Conservation (phyloP, 371 early-diverging fungal species). For the Syncephalastrum monosporum region DNA sequence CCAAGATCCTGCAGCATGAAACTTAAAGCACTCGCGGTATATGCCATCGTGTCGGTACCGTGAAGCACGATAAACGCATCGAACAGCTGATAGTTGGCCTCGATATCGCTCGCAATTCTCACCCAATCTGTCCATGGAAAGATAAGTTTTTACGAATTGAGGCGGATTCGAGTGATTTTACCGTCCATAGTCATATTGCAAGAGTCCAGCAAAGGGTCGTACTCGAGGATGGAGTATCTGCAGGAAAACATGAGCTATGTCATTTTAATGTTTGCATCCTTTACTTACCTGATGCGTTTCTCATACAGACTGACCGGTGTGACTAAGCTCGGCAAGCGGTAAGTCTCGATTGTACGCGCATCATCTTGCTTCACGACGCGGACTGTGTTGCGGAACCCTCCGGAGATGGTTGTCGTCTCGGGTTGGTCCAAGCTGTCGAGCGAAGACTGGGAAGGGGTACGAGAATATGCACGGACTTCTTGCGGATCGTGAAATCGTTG, state of each 20-base stretch:
- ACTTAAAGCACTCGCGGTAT: conserved; percentile 90
- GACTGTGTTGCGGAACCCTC: conserved; percentile 34
- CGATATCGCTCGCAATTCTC: conserved; percentile 93
- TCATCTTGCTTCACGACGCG: conserved; percentile 20
- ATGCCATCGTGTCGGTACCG: conserved; percentile 95
- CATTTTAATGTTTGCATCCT: not conserved
- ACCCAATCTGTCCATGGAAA: conserved; percentile 78
- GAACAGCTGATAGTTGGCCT: conserved; percentile 86
- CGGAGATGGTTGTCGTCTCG: not conserved
- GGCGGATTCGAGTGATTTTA: conserved; percentile 19
- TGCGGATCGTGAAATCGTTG: conserved; percentile 87
- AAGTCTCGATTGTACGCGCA: too few relatives aligned
- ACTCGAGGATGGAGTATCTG: conserved; percentile 89
- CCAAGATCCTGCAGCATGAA: conserved; percentile 96
- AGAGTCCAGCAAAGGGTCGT: conserved; percentile 91
- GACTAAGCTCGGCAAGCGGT: conserved; percentile 64
- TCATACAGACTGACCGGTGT: conserved; percentile 91
- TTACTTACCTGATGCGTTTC: conserved; percentile 76
- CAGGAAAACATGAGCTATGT: not conserved
- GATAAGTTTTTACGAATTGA: not conserved
- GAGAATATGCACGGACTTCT: conserved; percentile 5
- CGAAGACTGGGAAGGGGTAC: conserved; percentile 23
- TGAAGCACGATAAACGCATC: conserved; percentile 95
- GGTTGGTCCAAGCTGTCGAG: conserved; percentile 21
- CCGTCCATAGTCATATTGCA: conserved; percentile 91